Evolutionary conservation across 352 stramenopile species (phyloP).

Genomic region (Phytophthora colocasiae): DNA sequence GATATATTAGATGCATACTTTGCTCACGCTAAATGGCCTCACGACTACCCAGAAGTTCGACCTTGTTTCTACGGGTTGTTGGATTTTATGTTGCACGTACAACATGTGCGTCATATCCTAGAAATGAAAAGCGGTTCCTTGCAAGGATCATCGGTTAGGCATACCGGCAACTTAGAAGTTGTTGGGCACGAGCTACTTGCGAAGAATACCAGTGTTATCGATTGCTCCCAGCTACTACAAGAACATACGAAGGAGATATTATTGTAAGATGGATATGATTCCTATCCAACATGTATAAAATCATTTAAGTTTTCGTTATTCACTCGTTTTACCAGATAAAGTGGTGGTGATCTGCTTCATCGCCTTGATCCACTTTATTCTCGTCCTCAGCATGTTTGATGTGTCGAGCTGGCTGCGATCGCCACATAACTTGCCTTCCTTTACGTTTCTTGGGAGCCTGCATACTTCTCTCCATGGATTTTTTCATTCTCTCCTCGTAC

Average conservation of each 20-base stretch:
- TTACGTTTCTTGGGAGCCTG: slow-evolving; percentile 94
- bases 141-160: background rate
- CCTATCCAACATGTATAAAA: background rate
- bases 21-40: slow-evolving; percentile 41
- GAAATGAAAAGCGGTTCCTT: slow-evolving; percentile 36
- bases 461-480: slow-evolving; percentile 94
- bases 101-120: slow-evolving; percentile 41
- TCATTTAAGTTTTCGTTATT: too few relatives aligned
- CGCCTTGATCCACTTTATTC: slow-evolving; percentile 80
- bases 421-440: slow-evolving; percentile 93
- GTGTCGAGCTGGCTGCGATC: slow-evolving; percentile 83
- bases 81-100: slow-evolving; percentile 50
- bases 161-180: background rate
- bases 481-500: slow-evolving; percentile 95
- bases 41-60: slow-evolving; percentile 33
- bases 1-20: slow-evolving; percentile 51
- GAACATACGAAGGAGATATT: too few relatives aligned
- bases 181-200: slow-evolving; percentile 9
- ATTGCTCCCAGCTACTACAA: slow-evolving; percentile 4
- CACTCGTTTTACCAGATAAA: slow-evolving; percentile 71
- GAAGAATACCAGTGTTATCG: slow-evolving; percentile 27
- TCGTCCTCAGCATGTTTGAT: slow-evolving; percentile 82
- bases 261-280: too few relatives aligned
- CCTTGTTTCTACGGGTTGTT: slow-evolving; percentile 22
- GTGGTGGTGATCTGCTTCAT: slow-evolving; percentile 86